Conservation (phyloP, 2,329 filamentous ascomycete species). For the Elsinoe perseae region DNA sequence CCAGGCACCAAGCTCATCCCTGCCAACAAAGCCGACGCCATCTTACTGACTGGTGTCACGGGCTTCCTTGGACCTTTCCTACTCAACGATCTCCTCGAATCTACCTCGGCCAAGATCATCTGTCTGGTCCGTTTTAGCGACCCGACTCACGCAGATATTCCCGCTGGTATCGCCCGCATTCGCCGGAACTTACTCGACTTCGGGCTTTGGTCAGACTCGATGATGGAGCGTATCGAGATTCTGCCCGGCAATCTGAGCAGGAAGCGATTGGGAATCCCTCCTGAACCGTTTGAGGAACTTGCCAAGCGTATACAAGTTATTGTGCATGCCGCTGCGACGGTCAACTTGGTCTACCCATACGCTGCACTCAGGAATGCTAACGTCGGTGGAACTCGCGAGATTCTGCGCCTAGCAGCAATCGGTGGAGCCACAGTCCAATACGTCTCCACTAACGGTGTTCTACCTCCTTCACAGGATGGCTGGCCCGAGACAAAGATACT, state of each 20-base stretch:
- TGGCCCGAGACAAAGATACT: conserved; percentile 66
- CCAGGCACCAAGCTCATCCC: conserved; percentile 46
- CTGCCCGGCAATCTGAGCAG: conserved; percentile 65
- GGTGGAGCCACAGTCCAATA: conserved; percentile 68
- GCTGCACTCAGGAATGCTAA: conserved; percentile 67
- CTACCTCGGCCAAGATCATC: conserved; percentile 59
- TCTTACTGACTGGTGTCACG: conserved; percentile 67
- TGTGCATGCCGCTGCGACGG: conserved; percentile 67
- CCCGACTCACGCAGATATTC: conserved; percentile 54
- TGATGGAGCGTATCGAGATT: conserved; percentile 71
- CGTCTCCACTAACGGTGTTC: conserved; percentile 70
- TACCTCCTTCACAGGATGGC: conserved; percentile 61
- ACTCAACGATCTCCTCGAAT: conserved; percentile 59
- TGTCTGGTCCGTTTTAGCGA: conserved; percentile 68
- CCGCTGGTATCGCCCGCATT: conserved; percentile 63
- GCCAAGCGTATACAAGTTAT: conserved; percentile 62
- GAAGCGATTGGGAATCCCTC: conserved; percentile 59
- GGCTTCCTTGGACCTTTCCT: conserved; percentile 71
- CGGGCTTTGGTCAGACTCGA: conserved; percentile 67
- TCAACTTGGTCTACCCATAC: conserved; percentile 76
- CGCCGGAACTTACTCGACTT: conserved; percentile 70
- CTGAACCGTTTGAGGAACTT: conserved; percentile 57
- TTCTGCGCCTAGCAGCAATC: conserved; percentile 61
- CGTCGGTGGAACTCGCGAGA: conserved; percentile 68
- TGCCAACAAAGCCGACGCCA: conserved; percentile 57